Percentiles rank a stretch among this genome's conserved stretches.
Evolutionary conservation across 495 filamentous ascomycete species (phyloP).

Genomic region (Podospora bellae-mahoneyi): DNA sequence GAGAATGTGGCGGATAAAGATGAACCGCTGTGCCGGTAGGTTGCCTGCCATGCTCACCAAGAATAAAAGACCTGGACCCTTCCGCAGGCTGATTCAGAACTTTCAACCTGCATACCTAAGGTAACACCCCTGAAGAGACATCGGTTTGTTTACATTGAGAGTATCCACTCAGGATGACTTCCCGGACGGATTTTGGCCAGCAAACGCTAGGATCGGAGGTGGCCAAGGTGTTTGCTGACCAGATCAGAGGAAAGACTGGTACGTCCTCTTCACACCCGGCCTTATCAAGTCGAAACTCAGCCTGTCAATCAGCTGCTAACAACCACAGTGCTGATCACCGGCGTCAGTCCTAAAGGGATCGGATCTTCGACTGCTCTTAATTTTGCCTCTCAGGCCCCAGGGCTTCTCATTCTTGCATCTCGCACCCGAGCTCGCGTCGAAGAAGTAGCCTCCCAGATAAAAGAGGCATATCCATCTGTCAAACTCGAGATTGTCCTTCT

Average conservation of each 20-base stretch:
- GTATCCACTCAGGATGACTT: constrained; percentile 30
- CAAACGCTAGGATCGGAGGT: constrained; percentile 45
- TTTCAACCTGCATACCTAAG: not conserved
- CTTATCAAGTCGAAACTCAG: too few species aligned
- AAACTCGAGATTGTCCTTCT: constrained; percentile 41
- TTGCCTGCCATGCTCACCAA: not conserved
- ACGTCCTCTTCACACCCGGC: constrained; percentile 5
- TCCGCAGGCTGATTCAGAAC: not conserved
- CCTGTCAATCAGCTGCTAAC: not conserved
- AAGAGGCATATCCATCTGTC: constrained; percentile 31
- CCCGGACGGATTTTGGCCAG: constrained; percentile 43
- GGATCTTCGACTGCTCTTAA: constrained; percentile 51
- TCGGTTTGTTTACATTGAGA: not conserved
- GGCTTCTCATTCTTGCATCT: constrained; percentile 53
- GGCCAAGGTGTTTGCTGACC: constrained; percentile 38
- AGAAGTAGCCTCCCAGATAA: constrained; percentile 42
- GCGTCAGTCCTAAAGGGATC: constrained; percentile 51
- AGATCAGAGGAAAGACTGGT: constrained; percentile 42
- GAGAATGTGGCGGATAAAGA: not conserved
- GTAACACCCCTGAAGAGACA: not conserved
- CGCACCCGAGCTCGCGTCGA: constrained; percentile 51
- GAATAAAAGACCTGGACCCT: not conserved
- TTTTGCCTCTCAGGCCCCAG: constrained; percentile 52
- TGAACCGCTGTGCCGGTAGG: not conserved
- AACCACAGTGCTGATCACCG: constrained; percentile 43